Conservation (phyloP, 2,329 filamentous ascomycete species). For the Neonectria neomacrospora region DNA sequence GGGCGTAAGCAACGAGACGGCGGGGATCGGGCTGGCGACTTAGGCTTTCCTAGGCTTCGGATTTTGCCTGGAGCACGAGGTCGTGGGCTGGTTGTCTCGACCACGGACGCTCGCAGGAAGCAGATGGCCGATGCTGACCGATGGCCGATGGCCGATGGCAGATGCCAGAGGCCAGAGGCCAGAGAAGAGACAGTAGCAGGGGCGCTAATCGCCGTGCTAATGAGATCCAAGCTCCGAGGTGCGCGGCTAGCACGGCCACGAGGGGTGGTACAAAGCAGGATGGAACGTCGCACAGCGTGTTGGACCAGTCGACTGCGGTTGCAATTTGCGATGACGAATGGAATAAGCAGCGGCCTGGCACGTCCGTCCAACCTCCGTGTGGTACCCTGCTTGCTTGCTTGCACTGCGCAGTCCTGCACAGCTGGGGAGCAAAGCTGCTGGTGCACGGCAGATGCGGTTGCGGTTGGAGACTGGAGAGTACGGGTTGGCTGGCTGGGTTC, state of each 20-base stretch:
- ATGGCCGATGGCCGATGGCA: not conserved
- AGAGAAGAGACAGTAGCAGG: not conserved
- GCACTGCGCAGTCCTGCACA: not conserved
- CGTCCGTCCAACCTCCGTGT: constrained; percentile 2
- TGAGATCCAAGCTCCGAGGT: constrained; percentile 16
- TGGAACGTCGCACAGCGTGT: constrained; percentile 36
- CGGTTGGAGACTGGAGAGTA: not conserved
- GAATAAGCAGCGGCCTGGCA: constrained; percentile 7
- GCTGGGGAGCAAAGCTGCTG: not conserved
- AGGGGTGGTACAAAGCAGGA: constrained; percentile 33
- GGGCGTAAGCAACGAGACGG: constrained; percentile 18
- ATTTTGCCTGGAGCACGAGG: constrained; percentile 12
- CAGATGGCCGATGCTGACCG: not conserved
- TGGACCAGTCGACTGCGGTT: constrained; percentile 16
- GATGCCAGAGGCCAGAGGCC: not conserved
- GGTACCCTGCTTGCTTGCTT: not conserved
- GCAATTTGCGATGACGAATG: constrained; percentile 2
- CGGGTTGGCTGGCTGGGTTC: constrained; percentile 10
- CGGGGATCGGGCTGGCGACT: constrained; percentile 10
- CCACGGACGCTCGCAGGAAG: not conserved
- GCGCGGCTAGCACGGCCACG: constrained; percentile 33
- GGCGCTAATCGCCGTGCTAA: constrained; percentile 21
- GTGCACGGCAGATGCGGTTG: constrained; percentile 7
- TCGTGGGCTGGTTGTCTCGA: not conserved
- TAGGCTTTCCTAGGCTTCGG: constrained; percentile 13